A percentile compares a stretch with the other conserved stretches of the same genome.
Conservation (phyloP, 2,329 filamentous ascomycete genomes). For the Aureobasidium zeae region DNA sequence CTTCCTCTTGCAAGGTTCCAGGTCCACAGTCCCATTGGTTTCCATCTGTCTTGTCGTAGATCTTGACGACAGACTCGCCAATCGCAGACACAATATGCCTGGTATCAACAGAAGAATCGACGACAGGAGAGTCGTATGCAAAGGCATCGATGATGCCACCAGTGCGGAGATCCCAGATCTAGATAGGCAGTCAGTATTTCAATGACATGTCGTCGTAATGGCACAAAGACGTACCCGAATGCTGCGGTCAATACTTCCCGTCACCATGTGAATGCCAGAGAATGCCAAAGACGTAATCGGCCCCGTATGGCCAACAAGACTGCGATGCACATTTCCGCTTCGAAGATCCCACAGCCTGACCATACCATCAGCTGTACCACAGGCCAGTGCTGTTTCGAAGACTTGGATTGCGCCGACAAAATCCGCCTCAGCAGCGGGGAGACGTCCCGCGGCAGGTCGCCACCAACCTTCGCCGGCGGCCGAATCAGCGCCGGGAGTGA, state of each 20-base stretch:
- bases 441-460: slow-evolving; percentile 53
- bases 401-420: slow-evolving; percentile 94
- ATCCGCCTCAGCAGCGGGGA: slow-evolving; percentile 62
- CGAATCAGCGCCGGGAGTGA: neutral
- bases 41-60: slow-evolving; percentile 95
- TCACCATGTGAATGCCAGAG: slow-evolving; percentile 90
- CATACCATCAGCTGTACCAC: slow-evolving; percentile 95
- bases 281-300: slow-evolving; percentile 93
- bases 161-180: slow-evolving; percentile 98
- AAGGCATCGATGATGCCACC: slow-evolving; percentile 93
- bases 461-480: slow-evolving; percentile 44
- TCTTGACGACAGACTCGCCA: slow-evolving; percentile 88
- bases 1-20: slow-evolving; percentile 54
- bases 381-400: slow-evolving; percentile 90
- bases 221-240: slow-evolving; percentile 66
- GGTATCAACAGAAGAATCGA: slow-evolving; percentile 93
- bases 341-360: slow-evolving; percentile 93
- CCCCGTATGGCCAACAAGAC: slow-evolving; percentile 88
- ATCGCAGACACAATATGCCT: slow-evolving; percentile 84
- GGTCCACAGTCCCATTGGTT: slow-evolving; percentile 94
- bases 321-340: slow-evolving; percentile 93
- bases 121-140: slow-evolving; percentile 85
- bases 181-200: slow-evolving; percentile 15
- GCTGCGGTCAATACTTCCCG: slow-evolving; percentile 83
- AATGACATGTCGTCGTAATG: no score